Percentiles rank a stretch among this genome's conserved stretches.
Evolutionary conservation across 208 protist genomes (phyloP).

Genomic region (Acanthamoeba healyi): DNA sequence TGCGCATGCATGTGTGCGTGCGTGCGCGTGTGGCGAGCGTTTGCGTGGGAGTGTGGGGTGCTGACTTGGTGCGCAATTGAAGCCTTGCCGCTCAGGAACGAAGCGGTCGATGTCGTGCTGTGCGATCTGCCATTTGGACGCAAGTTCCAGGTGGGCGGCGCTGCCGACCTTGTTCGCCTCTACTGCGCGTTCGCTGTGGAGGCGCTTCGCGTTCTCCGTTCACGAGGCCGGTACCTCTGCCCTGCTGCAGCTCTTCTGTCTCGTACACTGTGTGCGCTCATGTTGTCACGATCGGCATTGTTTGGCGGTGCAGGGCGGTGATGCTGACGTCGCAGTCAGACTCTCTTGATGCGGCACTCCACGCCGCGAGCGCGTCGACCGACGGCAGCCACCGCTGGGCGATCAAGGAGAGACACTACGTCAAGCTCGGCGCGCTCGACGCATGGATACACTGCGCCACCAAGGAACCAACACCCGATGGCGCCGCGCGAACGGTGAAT

Average conservation of each 20-base stretch:
- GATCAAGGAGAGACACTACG: slow-evolving; percentile 20
- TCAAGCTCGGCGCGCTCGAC: slow-evolving; percentile 59
- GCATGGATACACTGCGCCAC: slow-evolving; percentile 7
- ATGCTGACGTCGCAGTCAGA: slow-evolving; percentile 44
- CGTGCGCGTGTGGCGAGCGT: no score
- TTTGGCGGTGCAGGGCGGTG: neutral
- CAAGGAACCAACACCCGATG: neutral
- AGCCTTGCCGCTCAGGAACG: slow-evolving; percentile 30
- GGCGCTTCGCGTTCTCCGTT: neutral
- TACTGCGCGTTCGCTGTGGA: neutral
- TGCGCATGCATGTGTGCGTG: neutral
- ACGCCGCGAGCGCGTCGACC: neutral
- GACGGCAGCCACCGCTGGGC: neutral
- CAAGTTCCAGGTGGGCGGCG: slow-evolving; percentile 35
- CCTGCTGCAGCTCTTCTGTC: no score
- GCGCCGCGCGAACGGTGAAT: neutral
- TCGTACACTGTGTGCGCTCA: neutral
- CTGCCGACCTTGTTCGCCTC: neutral
- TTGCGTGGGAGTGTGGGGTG: no score
- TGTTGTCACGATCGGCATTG: neutral
- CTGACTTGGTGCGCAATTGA: no score
- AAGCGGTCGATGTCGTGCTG: slow-evolving; percentile 50
- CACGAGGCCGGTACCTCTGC: neutral
- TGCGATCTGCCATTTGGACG: slow-evolving; percentile 67
- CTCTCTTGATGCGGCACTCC: neutral